phyloP scores from a whole-genome alignment of 768 basidiomycete species.

The Leucosporidium yakuticum region DNA sequence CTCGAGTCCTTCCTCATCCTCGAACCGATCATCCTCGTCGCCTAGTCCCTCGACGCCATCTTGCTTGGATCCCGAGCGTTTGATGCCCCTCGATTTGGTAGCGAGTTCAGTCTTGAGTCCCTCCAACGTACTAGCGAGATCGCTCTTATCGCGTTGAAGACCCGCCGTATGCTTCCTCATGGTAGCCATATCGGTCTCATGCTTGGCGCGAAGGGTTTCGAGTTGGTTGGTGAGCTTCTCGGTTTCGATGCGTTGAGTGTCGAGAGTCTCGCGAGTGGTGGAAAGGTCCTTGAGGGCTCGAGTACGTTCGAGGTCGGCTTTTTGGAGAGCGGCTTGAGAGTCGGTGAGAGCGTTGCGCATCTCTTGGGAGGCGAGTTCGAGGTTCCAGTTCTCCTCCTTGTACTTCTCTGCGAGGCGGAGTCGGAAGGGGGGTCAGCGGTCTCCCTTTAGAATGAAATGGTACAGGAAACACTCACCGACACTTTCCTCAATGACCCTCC shows the following conservation, averaged over 20 bases:
- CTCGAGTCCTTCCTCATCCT: conserved; percentile 9
- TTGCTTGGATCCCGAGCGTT: conserved; percentile 37
- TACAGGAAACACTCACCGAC: conserved; percentile 55
- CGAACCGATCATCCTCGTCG: conserved; percentile 22
- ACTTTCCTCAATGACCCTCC: conserved; percentile 73
- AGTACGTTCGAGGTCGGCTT: conserved; percentile 76
- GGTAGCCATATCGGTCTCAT: conserved; percentile 90
- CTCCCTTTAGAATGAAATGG: background rate
- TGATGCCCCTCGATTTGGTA: conserved; percentile 53
- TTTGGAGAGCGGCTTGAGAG: conserved; percentile 58
- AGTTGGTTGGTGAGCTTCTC: conserved; percentile 42
- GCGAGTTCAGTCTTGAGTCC: conserved; percentile 64
- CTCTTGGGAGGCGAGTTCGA: conserved; percentile 88
- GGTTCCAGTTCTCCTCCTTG: conserved; percentile 99
- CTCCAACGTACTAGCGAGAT: conserved; percentile 76
- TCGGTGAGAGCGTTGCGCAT: conserved; percentile 64
- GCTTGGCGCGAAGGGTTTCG: conserved; percentile 75
- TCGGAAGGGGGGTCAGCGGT: conserved; percentile 10
- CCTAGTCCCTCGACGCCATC: conserved; percentile 20
- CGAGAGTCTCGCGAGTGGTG: conserved; percentile 63
- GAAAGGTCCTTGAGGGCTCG: conserved; percentile 70
- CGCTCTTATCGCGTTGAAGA: conserved; percentile 83
- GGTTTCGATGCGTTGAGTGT: conserved; percentile 78
- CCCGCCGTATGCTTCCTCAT: conserved; percentile 81
- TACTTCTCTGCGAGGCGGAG: conserved; percentile 62